These are phyloP conservation scores for Eucalyptus microcorys DNA, from an alignment of 345 rosid genomes.

Conservation along the genomic window DNA sequence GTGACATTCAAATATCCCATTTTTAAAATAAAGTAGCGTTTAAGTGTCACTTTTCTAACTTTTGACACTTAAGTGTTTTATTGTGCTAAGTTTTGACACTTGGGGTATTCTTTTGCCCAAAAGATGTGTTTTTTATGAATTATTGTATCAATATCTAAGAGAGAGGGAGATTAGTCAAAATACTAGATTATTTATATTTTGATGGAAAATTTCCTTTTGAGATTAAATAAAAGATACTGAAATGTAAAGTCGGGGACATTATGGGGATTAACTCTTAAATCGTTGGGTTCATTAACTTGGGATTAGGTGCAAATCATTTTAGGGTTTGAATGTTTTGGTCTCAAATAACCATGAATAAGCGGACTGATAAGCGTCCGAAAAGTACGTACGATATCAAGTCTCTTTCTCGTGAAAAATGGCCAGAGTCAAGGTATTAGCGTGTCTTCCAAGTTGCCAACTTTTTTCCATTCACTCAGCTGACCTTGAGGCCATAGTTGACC, in stretches of 20 bases:
- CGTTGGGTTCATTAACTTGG: neutral
- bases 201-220: neutral
- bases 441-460: neutral
- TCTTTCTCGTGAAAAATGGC: neutral
- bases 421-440: neutral
- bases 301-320: neutral
- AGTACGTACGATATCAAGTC: neutral
- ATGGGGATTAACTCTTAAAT: neutral
- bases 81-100: no score
- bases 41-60: fast-evolving
- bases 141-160: neutral
- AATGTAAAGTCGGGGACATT: neutral
- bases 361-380: neutral
- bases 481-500: neutral
- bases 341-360: neutral
- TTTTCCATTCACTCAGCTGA: neutral
- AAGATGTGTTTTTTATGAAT: neutral
- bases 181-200: neutral
- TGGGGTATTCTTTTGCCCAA: no score
- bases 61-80: fast-evolving
- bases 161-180: neutral
- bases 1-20: fast-evolving
- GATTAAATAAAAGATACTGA: neutral
- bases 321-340: neutral
- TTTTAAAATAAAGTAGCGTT: no score